Evolutionary conservation across 2,329 filamentous ascomycete species (phyloP).

Genomic region (Lizonia empirigonia): DNA sequence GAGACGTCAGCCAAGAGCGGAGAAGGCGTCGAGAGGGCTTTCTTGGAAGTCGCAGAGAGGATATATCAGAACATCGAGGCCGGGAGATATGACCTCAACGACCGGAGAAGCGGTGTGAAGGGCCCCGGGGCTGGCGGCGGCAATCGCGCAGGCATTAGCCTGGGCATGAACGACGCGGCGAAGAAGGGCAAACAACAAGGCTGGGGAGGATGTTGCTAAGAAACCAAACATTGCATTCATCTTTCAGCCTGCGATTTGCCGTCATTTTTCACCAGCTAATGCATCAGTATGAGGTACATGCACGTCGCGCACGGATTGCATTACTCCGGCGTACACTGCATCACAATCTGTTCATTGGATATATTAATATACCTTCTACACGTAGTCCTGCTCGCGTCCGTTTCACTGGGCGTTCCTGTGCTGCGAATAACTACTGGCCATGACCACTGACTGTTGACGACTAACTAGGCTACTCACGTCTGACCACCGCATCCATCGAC

Average conservation of each 20-base stretch:
- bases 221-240: background rate
- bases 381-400: background rate
- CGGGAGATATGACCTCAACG: conserved; percentile 92
- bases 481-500: no score
- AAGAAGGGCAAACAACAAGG: conserved; percentile 42
- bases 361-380: background rate
- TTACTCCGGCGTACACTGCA: background rate
- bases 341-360: background rate
- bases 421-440: background rate
- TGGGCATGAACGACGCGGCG: conserved; percentile 51
- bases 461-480: no score
- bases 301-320: background rate
- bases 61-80: conserved; percentile 98
- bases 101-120: conserved; percentile 90
- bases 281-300: no score
- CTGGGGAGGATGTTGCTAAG: conserved; percentile 42
- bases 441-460: no score
- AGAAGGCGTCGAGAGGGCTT: conserved; percentile 90
- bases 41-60: conserved; percentile 89
- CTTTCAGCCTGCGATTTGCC: background rate
- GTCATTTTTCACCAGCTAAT: background rate
- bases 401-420: background rate
- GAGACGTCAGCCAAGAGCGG: conserved; percentile 97
- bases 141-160: conserved; percentile 51
- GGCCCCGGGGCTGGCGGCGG: conserved; percentile 58